Evolutionary conservation across 495 filamentous ascomycete species (phyloP).

Genomic region (Usnea hakonensis): DNA sequence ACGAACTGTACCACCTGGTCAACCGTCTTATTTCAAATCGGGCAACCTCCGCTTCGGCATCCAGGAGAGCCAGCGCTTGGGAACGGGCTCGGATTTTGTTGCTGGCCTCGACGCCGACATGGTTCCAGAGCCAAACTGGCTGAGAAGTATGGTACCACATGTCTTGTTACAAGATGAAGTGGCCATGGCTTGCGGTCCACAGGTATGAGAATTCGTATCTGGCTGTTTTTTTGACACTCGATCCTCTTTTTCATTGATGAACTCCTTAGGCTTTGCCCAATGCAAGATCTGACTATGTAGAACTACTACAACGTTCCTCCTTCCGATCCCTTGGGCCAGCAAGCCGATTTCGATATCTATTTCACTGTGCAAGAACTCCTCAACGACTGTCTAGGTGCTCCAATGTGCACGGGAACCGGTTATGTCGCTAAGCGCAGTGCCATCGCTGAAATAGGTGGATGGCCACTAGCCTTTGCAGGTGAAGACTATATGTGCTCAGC

Average conservation of each 20-base stretch:
- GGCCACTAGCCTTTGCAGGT: slow-evolving; percentile 39
- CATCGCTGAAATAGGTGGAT: slow-evolving; percentile 44
- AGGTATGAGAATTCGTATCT: slow-evolving; percentile 15
- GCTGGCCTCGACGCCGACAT: slow-evolving; percentile 50
- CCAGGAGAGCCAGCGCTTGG: slow-evolving; percentile 27
- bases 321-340: slow-evolving; percentile 43
- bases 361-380: slow-evolving; percentile 43
- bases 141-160: slow-evolving; percentile 42
- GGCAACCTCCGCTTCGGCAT: slow-evolving; percentile 47
- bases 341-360: slow-evolving; percentile 37
- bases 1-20: slow-evolving; percentile 38
- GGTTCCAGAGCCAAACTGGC: slow-evolving; percentile 47
- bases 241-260: too few relatives aligned
- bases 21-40: slow-evolving; percentile 45
- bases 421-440: slow-evolving; percentile 41
- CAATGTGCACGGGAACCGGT: slow-evolving; percentile 48
- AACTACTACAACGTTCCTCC: slow-evolving; percentile 47
- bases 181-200: slow-evolving; percentile 43
- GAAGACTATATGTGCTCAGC: slow-evolving; percentile 45
- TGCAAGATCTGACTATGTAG: too few relatives aligned
- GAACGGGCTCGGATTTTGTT: slow-evolving; percentile 39
- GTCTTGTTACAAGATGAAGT: slow-evolving; percentile 39
- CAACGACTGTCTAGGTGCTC: slow-evolving; percentile 40
- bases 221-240: background rate
- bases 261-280: too few relatives aligned